Percentiles rank a stretch among this genome's conserved stretches.
These are phyloP conservation scores for Trametes meyenii DNA, from an alignment of 768 basidiomycete genomes.

Conservation along the genomic window DNA sequence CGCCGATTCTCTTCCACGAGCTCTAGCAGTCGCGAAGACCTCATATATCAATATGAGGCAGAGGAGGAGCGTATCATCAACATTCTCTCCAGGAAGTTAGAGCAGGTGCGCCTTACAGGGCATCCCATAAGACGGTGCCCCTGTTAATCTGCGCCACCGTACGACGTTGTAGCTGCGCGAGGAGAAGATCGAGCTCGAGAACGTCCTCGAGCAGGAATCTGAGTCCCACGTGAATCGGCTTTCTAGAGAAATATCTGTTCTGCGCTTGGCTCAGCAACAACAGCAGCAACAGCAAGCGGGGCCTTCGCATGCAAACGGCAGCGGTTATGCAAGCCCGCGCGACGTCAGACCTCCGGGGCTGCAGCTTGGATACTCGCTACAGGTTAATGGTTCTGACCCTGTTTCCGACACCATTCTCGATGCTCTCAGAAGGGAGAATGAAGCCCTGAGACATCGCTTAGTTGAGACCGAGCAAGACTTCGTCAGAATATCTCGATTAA, in stretches of 20 bases:
- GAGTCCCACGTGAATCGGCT: constrained; percentile 82
- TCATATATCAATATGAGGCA: constrained; percentile 89
- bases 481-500: constrained; percentile 70
- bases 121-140: neutral
- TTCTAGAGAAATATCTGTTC: constrained; percentile 65
- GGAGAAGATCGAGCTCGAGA: constrained; percentile 84
- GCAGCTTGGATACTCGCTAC: constrained; percentile 12
- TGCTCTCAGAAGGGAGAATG: constrained; percentile 79
- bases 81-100: constrained; percentile 78
- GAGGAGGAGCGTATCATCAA: constrained; percentile 91
- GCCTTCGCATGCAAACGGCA: constrained; percentile 35
- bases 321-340: constrained; percentile 29
- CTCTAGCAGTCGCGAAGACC: constrained; percentile 62
- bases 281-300: constrained; percentile 49
- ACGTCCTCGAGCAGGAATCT: constrained; percentile 81
- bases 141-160: constrained; percentile 2
- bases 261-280: constrained; percentile 61
- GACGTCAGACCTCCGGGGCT: constrained; percentile 18
- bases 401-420: constrained; percentile 66
- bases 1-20: constrained; percentile 58
- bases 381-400: constrained; percentile 32
- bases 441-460: constrained; percentile 64
- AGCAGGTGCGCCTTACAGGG: constrained; percentile 56
- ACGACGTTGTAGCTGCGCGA: constrained; percentile 62
- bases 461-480: constrained; percentile 80